Evolutionary conservation across 495 filamentous ascomycete genomes (phyloP), one percentile per base, ranked within the genome.

Genomic region (Neurospora sp.): DNA sequence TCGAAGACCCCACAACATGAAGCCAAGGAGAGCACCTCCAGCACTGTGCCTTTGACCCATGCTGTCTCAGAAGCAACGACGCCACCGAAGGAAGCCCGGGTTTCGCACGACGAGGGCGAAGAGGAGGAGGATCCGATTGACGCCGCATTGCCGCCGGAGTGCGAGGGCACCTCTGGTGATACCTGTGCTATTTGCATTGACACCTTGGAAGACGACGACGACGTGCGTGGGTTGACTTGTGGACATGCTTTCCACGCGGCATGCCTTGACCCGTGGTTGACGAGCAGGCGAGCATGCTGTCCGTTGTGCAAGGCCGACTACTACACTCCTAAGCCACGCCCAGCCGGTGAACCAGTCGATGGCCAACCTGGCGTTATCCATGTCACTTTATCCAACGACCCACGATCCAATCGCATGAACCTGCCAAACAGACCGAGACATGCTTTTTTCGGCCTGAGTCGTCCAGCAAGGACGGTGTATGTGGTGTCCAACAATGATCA

Each of bases 241-340:
- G 94, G 94, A 39, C 96, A 98, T 81, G 94, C 96, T 74, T 99
- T 98, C 86, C 96, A 99, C 82, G 92, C 93, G 69, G 89, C 88
- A 31, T 99, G 96, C 81, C 87, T 99, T 24, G 96, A 99, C 77
- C 96, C 96, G 13, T 99, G 96, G 96, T 84, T 99, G 71, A 99
- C 96, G 2, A 93, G 89, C 77, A 87, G 96, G 74, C 89, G 94
- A 74, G 96, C 96, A 15, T 97, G 96, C 81, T 99, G 96, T 81
- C 96, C 96, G 70, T 89, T 98, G 62, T 98, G 96, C 85, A 99
- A 99, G 83, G 91, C 93, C 42, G 94, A 98, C 75, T 99, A 98
- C 82, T 98, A 96, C 80, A 89, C 92, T 42, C 94, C 94, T 0
- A 97, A 97, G 79, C 92, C 92, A 24, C 91, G 92, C 7, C 78